Conservation (phyloP, 1,284 basidiomycete species). For the Papiliotrema laurentii region DNA sequence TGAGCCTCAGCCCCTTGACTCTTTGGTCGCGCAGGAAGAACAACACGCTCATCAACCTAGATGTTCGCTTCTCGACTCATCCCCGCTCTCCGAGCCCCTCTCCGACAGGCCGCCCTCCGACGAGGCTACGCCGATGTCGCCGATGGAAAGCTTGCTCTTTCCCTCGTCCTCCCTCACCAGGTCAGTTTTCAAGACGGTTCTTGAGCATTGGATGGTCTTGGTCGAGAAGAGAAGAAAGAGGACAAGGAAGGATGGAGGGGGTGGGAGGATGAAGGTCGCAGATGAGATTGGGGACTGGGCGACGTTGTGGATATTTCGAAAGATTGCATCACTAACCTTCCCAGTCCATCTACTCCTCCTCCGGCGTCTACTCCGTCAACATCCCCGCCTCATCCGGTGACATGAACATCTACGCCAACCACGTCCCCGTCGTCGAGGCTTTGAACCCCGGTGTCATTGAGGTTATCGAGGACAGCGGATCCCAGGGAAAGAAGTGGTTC, state of each 20-base stretch:
- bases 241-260: background rate
- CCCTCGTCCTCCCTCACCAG: constrained; percentile 87
- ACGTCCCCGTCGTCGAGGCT: constrained; percentile 89
- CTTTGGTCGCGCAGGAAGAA: too few species aligned
- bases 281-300: background rate
- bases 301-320: too few species aligned
- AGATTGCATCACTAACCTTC: constrained; percentile 6
- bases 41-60: too few species aligned
- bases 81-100: constrained; percentile 43
- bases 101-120: constrained; percentile 44
- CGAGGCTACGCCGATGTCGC: constrained; percentile 77
- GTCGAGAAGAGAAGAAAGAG: background rate
- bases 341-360: constrained; percentile 78
- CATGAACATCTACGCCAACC: constrained; percentile 97
- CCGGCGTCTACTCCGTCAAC: constrained; percentile 91
- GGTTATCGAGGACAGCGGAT: constrained; percentile 73
- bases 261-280: background rate
- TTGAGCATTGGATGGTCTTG: background rate
- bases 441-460: constrained; percentile 89
- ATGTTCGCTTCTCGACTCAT: constrained; percentile 42
- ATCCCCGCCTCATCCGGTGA: constrained; percentile 89
- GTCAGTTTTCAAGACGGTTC: constrained; percentile 53
- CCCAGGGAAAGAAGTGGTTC: constrained; percentile 82
- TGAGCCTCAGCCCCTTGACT: too few species aligned
- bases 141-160: constrained; percentile 77